phyloP scores from a whole-genome alignment of 306 rosid species.

The Medicago arabica region DNA sequence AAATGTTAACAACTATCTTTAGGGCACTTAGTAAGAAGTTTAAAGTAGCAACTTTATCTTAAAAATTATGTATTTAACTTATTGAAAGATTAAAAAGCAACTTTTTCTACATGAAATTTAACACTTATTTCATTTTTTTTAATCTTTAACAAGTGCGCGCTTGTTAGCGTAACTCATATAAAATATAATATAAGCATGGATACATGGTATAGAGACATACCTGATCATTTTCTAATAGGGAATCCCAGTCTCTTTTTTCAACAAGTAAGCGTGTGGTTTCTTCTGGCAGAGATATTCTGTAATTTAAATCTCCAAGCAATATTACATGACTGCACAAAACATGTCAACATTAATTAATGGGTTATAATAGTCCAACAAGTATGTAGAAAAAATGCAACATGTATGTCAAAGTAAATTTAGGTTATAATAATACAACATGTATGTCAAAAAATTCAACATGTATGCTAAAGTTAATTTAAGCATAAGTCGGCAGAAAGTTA shows the following conservation, averaged over 20 bases:
- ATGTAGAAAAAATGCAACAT: not conserved
- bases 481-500: conserved; percentile 30
- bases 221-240: conserved; percentile 73
- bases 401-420: conserved; percentile 5
- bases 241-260: conserved; percentile 59
- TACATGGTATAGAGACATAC: conserved; percentile 41
- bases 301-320: conserved; percentile 85
- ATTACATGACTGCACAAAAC: conserved; percentile 66
- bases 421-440: conserved; percentile 8
- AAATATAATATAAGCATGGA: not conserved
- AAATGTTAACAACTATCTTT: too few species aligned
- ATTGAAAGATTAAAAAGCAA: too few species aligned
- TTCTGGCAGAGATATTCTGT: conserved; percentile 76
- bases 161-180: too few species aligned
- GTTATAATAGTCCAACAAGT: conserved; percentile 23
- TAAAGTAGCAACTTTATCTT: too few species aligned
- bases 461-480: not conserved
- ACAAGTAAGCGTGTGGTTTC: conserved; percentile 62
- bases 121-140: too few species aligned
- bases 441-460: not conserved
- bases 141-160: too few species aligned
- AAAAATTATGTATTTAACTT: too few species aligned
- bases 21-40: too few species aligned
- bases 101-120: too few species aligned
- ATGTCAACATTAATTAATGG: conserved; percentile 9